phyloP scores from a whole-genome alignment of 2,329 filamentous ascomycete genomes.

The Metarhizium brunneum region DNA sequence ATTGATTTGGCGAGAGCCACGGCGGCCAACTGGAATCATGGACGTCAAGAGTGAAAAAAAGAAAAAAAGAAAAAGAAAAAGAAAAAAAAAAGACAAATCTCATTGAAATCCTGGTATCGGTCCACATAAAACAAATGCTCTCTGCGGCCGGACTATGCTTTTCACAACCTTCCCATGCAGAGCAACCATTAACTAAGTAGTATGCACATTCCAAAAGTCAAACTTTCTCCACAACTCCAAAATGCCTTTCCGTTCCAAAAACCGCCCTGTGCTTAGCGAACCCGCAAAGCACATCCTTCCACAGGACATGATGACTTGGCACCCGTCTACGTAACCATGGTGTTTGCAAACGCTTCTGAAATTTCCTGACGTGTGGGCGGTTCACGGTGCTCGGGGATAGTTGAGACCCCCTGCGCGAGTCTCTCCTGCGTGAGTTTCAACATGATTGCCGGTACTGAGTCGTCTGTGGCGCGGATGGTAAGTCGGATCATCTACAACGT shows the following conservation, averaged over 20 bases:
- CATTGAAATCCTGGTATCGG: not conserved
- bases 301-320: not conserved
- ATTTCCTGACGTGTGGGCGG: conserved; percentile 40
- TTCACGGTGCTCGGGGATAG: conserved; percentile 27
- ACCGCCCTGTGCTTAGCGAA: not conserved
- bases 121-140: not conserved
- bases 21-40: too few relatives aligned
- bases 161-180: not conserved
- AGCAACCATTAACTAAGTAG: not conserved
- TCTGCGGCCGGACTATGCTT: not conserved
- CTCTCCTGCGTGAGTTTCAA: conserved; percentile 83
- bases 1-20: too few relatives aligned
- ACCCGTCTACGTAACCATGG: conserved; percentile 36
- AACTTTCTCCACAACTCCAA: conserved; percentile 17
- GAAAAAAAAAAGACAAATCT: not conserved
- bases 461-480: conserved; percentile 89
- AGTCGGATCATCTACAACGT: conserved; percentile 76
- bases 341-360: conserved; percentile 44
- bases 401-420: conserved; percentile 47
- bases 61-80: not conserved
- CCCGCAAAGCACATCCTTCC: not conserved
- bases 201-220: not conserved
- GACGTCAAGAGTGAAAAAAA: too few relatives aligned
- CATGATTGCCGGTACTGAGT: conserved; percentile 70
- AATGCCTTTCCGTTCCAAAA: conserved; percentile 16